Evolutionary conservation across 306 rosid species (phyloP).

Genomic region (Sicyos baderoa): DNA sequence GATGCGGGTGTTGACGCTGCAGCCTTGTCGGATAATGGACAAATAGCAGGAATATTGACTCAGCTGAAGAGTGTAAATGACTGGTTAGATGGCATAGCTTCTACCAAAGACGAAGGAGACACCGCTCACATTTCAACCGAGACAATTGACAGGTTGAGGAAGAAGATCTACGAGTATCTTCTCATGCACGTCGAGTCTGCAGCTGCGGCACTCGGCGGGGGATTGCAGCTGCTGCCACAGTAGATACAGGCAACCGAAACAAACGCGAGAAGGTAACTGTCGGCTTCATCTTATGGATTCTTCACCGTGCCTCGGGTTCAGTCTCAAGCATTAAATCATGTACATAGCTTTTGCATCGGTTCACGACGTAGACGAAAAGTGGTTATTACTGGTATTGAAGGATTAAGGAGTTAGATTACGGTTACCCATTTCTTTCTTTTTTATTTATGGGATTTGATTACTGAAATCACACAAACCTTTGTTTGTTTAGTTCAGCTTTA

Average conservation of each 20-base stretch:
- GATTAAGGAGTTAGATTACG: constrained; percentile 3
- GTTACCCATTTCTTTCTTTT: background rate
- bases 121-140: constrained; percentile 40
- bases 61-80: constrained; percentile 89
- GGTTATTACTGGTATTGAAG: too few species aligned
- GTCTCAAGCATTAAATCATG: background rate
- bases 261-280: constrained; percentile 49
- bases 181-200: constrained; percentile 93
- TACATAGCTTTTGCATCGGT: constrained; percentile 13
- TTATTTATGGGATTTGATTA: constrained; percentile 29
- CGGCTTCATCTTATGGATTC: constrained; percentile 10
- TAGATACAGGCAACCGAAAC: constrained; percentile 35
- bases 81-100: constrained; percentile 71
- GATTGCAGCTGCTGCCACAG: constrained; percentile 41
- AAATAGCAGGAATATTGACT: constrained; percentile 83
- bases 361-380: background rate
- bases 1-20: constrained; percentile 58
- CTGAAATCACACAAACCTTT: constrained; percentile 26
- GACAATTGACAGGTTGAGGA: constrained; percentile 61
- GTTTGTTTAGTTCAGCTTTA: constrained; percentile 17
- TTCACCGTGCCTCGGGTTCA: background rate
- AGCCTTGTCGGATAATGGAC: constrained; percentile 69
- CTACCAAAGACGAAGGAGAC: constrained; percentile 42
- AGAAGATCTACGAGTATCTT: constrained; percentile 84
- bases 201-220: constrained; percentile 77